Base-by-base conservation (phyloP, 2,329 filamentous ascomycete genomes). In the Calonectria pauciramosa region DNA sequence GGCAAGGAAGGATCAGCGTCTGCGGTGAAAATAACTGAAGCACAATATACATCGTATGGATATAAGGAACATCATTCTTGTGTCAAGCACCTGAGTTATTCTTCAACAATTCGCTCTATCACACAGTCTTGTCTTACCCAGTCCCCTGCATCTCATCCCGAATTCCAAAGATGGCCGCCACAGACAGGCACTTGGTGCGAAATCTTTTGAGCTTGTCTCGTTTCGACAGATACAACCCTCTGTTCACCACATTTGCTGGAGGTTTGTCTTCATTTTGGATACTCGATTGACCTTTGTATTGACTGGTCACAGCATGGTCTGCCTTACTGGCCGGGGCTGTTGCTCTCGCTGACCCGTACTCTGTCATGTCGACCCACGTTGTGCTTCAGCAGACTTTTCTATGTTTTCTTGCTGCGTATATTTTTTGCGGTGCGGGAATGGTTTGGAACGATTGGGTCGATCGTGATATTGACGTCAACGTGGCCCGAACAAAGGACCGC, bases 391-490 rank as follows among this genome's bases (percentile, higher is more conserved):
- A 56, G 34, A 56, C 52, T 7, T 7, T 56, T 1, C 52, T 56
- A 9, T 56, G 52, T 30, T 56, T 56, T 11, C 28, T 56, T 20
- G 52, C 52, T 23, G 30, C 52, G 3, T 56, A 56, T 16, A n/a
- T 56, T 18, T 56, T 56, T 23, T 56, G 52, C 30, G 52, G 52
- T 13, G 52, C 52, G 18, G 52, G 52, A 30, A 56, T 56, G 52
- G 52, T 56, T 56, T 56, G 52, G 52, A 56, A 56, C n/a, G 52
- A 56, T 56, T 56, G 52, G 52, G 20, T 56, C 30, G 52, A 56
- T 23, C 52, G 52, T 18, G 52, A 56, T 7, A 56, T 56, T 34
- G 52, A 56, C 34, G 52, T 34, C 52, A 56, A 56, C 18, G 52
- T 56, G 34, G 52, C 52, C 18, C 52, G 52, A 11, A 56, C 52